Evolutionary conservation across 2,329 filamentous ascomycete species (phyloP), one percentile per base, ranked within the genome.

Genomic region (Nigrospora osmanthi): DNA sequence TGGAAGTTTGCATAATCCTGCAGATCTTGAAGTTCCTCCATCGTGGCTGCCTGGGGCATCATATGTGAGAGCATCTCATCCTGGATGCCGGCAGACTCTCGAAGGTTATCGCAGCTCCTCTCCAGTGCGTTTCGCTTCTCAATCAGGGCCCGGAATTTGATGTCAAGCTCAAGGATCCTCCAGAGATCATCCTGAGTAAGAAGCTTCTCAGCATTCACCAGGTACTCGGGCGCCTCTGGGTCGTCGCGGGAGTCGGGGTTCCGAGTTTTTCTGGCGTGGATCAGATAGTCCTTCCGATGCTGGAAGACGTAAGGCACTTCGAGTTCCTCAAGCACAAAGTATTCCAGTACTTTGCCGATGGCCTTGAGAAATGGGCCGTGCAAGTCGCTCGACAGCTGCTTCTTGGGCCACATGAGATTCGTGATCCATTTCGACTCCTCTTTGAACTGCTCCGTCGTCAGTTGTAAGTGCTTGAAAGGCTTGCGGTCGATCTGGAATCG

Each of bases 281-380:
- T 94, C 37, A 98, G 77, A 60, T 97, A 98, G 63, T 98, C 93
- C 65, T 96, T 95, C 49, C 93, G 88, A 60, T 98, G 93, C 63
- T 96, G 91, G 65, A 96, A 96, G 54, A 98, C 93, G 63, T 95
- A 98, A 0, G 93, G 91, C 1, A 96, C 89, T 64, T 98, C 93
- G 55, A 91, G 89, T 54, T 95, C 88, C 52, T 97, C 90, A 4
- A 91, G 81, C 42, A 95, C 88, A 66, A 98, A 89, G 61, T 97
- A 96, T 57, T 96, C 88, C 35, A 98, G 76, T 11, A 97, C 90
- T 64, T 95, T 95, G 54, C 83, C 83, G 44, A 98, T 84, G 6
- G 91, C 87, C 56, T 87, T 87, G 58, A 87, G 83, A 64, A 98
- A 97, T 0, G 89, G 88, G 32, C 80, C 78, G 43, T 87, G 81